Evolutionary conservation across 768 basidiomycete genomes (phyloP).

Genomic region (Gloeophyllum trabeum): DNA sequence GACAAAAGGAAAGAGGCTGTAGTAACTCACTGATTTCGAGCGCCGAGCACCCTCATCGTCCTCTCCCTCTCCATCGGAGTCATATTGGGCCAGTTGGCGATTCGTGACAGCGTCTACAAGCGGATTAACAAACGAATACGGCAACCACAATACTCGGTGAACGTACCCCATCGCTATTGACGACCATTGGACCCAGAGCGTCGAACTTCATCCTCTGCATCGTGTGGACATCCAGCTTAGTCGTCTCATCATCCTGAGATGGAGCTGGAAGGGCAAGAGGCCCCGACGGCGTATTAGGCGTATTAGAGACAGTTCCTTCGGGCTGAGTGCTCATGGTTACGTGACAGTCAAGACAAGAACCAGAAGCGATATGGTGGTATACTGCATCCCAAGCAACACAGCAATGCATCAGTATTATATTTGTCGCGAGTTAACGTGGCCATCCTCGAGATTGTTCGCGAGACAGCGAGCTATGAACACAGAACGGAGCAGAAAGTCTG

Average conservation of each 20-base stretch:
- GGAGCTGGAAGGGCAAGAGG: not conserved
- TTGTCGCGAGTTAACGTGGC: no score
- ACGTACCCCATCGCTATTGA: constrained; percentile 55
- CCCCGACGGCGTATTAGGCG: no score
- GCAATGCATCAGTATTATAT: no score
- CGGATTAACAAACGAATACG: not conserved
- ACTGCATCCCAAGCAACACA: no score
- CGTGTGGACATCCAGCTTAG: constrained; percentile 6
- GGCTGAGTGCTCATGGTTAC: no score
- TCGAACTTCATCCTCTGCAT: constrained; percentile 40
- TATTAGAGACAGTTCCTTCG: no score
- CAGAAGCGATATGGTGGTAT: no score
- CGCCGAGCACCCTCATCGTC: constrained; percentile 40
- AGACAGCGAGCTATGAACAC: no score
- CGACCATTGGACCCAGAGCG: constrained; percentile 54
- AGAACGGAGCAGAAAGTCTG: no score
- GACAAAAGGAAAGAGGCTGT: no score
- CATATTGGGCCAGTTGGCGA: constrained; percentile 54
- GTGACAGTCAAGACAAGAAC: no score
- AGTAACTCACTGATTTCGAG: constrained; percentile 46
- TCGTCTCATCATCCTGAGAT: not conserved
- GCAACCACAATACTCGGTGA: not conserved
- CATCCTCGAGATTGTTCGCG: no score
- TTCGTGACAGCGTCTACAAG: constrained; percentile 50
- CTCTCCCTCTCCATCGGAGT: constrained; percentile 44